Conservation (phyloP, 148 eudicot genomes). For the Camellia sinensis region DNA sequence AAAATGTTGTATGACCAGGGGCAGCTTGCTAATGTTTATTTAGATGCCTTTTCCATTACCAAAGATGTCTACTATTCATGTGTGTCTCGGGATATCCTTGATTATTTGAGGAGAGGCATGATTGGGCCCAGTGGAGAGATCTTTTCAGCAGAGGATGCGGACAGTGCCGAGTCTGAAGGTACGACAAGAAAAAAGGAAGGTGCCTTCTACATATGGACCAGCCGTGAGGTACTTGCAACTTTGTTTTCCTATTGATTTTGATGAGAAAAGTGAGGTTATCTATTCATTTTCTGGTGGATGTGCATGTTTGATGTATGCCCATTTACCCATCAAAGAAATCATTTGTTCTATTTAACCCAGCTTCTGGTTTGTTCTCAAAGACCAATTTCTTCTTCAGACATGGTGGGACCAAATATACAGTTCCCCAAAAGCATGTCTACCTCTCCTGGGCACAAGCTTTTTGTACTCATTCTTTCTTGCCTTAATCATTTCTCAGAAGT, state of each 20-base stretch:
- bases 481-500: background rate
- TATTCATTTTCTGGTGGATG: background rate
- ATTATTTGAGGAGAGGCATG: conserved; percentile 91
- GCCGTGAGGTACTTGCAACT: conserved; percentile 47
- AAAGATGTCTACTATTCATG: conserved; percentile 60
- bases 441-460: background rate
- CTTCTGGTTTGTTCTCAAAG: background rate
- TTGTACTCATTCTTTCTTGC: background rate
- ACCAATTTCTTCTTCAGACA: background rate
- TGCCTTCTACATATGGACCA: conserved; percentile 85
- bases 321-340: background rate
- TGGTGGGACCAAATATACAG: background rate
- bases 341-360: background rate
- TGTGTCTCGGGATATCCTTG: conserved; percentile 77
- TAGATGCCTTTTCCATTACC: conserved; percentile 76
- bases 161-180: conserved; percentile 79
- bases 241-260: background rate
- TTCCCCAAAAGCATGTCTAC: background rate
- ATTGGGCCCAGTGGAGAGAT: conserved; percentile 84
- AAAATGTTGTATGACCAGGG: conserved; percentile 98
- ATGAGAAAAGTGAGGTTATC: background rate
- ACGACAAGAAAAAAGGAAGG: conserved; percentile 78
- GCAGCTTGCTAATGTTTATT: conserved; percentile 71
- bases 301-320: conserved; percentile 1
- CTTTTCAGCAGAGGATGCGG: conserved; percentile 96